phyloP scores from a whole-genome alignment of 768 basidiomycete genomes.

The Guyanaporus albipodus region DNA sequence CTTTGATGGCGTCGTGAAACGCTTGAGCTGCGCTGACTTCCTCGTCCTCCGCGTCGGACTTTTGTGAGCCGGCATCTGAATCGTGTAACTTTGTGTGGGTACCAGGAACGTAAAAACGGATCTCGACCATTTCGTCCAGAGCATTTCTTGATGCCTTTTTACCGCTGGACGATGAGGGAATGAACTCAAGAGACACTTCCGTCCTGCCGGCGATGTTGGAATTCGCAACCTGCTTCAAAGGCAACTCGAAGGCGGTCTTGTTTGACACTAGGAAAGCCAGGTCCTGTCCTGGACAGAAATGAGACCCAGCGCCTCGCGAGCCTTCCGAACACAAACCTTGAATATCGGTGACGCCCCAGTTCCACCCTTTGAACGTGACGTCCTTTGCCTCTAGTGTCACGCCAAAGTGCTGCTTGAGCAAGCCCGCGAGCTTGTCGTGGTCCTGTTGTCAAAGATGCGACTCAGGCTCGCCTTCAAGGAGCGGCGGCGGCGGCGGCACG shows the following conservation, averaged over 20 bases:
- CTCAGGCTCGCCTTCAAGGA: no score
- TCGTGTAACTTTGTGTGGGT: slow-evolving; percentile 56
- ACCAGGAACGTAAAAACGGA: slow-evolving; percentile 94
- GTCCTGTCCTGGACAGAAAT: slow-evolving; percentile 63
- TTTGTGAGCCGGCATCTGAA: slow-evolving; percentile 72
- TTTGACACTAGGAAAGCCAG: slow-evolving; percentile 88
- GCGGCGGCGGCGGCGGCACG: background rate
- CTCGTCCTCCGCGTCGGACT: slow-evolving; percentile 62
- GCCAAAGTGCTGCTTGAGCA: slow-evolving; percentile 85
- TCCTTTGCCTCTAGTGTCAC: slow-evolving; percentile 85
- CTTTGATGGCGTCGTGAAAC: slow-evolving; percentile 95
- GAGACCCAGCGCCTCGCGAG: background rate
- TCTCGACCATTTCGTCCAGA: slow-evolving; percentile 89
- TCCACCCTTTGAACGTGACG: slow-evolving; percentile 91
- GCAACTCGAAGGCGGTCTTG: slow-evolving; percentile 86
- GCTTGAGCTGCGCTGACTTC: slow-evolving; percentile 91
- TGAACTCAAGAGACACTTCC: slow-evolving; percentile 98
- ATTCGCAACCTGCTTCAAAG: slow-evolving; percentile 83
- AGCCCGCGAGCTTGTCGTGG: slow-evolving; percentile 74
- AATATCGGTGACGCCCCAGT: slow-evolving; percentile 95
- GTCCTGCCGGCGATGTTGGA: slow-evolving; percentile 97
- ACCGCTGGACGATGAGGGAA: slow-evolving; percentile 41
- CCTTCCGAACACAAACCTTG: slow-evolving; percentile 56
- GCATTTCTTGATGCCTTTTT: slow-evolving; percentile 42
- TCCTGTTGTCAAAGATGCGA: slow-evolving; percentile 62